Conservation (phyloP, 352 stramenopile species). For the Plasmopara halstedii region DNA sequence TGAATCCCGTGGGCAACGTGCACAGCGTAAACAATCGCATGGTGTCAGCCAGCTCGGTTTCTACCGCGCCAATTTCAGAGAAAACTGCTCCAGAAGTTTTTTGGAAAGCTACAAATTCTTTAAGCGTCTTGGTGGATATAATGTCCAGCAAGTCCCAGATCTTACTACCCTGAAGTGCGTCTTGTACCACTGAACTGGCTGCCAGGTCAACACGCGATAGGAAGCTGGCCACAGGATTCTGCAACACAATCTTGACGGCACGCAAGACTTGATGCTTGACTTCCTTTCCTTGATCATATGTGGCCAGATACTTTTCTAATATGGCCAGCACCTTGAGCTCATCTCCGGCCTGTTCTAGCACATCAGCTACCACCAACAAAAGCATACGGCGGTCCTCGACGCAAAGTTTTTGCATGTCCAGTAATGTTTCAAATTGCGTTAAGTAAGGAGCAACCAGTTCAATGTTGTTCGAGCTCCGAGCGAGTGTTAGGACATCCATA, state of each 20-base stretch:
- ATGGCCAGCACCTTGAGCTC: slow-evolving; percentile 57
- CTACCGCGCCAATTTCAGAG: slow-evolving; percentile 42
- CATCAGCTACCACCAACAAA: slow-evolving; percentile 62
- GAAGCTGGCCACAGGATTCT: slow-evolving; percentile 88
- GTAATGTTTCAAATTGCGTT: slow-evolving; percentile 47
- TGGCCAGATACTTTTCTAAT: slow-evolving; percentile 69
- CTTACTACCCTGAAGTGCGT: slow-evolving; percentile 58
- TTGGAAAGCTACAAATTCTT: slow-evolving; percentile 83
- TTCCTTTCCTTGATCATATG: slow-evolving; percentile 37
- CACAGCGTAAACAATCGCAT: slow-evolving; percentile 93
- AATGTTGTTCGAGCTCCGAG: slow-evolving; percentile 45
- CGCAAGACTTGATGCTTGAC: slow-evolving; percentile 66
- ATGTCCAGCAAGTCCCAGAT: slow-evolving; percentile 88
- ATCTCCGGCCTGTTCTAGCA: slow-evolving; percentile 48
- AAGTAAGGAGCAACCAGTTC: slow-evolving; percentile 67
- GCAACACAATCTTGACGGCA: slow-evolving; percentile 78
- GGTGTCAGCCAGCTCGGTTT: slow-evolving; percentile 60
- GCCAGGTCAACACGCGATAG: slow-evolving; percentile 84
- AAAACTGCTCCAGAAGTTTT: slow-evolving; percentile 62
- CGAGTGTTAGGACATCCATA: slow-evolving; percentile 49
- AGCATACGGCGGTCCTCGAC: slow-evolving; percentile 46
- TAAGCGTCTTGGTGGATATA: slow-evolving; percentile 88
- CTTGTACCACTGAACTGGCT: slow-evolving; percentile 64
- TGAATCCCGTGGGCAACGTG: slow-evolving; percentile 84
- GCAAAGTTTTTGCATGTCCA: slow-evolving; percentile 37